phyloP scores from a whole-genome alignment of 768 basidiomycete species.

The Trametes villosa region DNA sequence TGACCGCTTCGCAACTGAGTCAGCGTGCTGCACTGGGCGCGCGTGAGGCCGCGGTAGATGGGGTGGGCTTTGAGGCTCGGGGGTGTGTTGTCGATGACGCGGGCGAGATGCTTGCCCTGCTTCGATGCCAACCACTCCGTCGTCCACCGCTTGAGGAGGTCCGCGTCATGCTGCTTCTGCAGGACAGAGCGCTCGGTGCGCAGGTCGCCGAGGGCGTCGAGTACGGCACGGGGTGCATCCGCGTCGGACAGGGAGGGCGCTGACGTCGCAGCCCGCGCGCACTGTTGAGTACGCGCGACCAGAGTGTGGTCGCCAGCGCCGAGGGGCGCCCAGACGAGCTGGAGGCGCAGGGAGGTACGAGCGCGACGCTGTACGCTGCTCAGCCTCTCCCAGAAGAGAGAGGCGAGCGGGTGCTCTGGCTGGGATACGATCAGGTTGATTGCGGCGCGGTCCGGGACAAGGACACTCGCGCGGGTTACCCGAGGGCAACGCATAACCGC shows the following conservation, averaged over 20 bases:
- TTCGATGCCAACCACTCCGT: background rate
- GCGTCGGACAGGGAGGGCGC: background rate
- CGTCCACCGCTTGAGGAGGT: background rate
- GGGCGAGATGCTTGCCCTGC: slow-evolving; percentile 1
- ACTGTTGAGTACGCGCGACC: background rate
- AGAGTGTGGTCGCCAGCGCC: background rate
- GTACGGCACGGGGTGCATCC: background rate
- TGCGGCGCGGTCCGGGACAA: slow-evolving; percentile 8
- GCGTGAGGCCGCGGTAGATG: background rate
- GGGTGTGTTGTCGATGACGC: background rate
- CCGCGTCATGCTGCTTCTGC: background rate
- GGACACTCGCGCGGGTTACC: slow-evolving; percentile 1
- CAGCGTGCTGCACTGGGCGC: background rate
- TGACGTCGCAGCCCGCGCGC: background rate
- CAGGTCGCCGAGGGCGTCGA: background rate
- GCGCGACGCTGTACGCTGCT: background rate
- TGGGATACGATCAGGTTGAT: background rate
- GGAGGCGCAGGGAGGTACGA: background rate
- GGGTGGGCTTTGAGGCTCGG: background rate
- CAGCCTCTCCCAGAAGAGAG: slow-evolving; percentile 1
- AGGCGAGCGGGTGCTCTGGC: background rate
- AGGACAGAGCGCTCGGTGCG: background rate
- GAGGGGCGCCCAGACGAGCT: slow-evolving; percentile 3
- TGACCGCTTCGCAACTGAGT: slow-evolving; percentile 2
- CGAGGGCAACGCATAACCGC: slow-evolving; percentile 6